A percentile compares a stretch with the other conserved stretches of the same genome.
Conservation (phyloP, 2,329 filamentous ascomycete genomes). For the Bisporella sp. region DNA sequence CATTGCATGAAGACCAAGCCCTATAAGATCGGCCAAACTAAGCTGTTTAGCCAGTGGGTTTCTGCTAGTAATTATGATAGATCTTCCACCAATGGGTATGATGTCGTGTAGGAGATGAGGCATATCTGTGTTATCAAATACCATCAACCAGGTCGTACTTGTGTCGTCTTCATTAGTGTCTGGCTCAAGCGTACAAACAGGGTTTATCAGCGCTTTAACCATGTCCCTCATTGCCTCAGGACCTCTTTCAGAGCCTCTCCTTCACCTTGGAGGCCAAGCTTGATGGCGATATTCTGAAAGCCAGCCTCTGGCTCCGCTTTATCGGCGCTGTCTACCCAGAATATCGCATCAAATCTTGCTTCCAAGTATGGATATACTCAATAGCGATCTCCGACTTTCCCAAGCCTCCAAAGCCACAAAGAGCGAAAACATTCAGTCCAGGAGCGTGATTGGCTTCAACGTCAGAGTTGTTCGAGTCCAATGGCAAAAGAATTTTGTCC, state of each 20-base stretch:
- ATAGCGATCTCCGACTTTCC: conserved; percentile 25
- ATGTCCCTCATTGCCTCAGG: conserved; percentile 2
- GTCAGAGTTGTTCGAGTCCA: too few relatives aligned
- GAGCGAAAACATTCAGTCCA: conserved; percentile 10
- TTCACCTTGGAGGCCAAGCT: conserved; percentile 18
- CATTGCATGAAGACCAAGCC: conserved; percentile 10
- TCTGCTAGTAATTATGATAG: conserved; percentile 23
- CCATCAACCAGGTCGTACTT: conserved; percentile 12
- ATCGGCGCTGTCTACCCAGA: conserved; percentile 27
- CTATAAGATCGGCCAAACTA: conserved; percentile 1
- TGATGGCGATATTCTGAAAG: conserved; percentile 19
- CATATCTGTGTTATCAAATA: conserved; percentile 22
- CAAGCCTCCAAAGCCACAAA: conserved; percentile 22
- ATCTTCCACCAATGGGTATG: conserved; percentile 16
- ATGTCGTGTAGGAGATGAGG: conserved; percentile 18
- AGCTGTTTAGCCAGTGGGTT: conserved; percentile 11
- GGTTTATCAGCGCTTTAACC: conserved; percentile 8
- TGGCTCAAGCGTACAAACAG: background rate
- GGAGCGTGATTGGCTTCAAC: too few relatives aligned
- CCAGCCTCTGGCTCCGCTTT: conserved; percentile 19
- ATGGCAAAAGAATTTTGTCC: too few relatives aligned
- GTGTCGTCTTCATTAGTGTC: background rate
- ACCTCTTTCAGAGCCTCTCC: conserved; percentile 15
- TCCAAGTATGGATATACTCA: conserved; percentile 19
- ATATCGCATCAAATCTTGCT: conserved; percentile 24